Conservation (phyloP, 2,329 filamentous ascomycete genomes). For the Mycogone perniciosa region DNA sequence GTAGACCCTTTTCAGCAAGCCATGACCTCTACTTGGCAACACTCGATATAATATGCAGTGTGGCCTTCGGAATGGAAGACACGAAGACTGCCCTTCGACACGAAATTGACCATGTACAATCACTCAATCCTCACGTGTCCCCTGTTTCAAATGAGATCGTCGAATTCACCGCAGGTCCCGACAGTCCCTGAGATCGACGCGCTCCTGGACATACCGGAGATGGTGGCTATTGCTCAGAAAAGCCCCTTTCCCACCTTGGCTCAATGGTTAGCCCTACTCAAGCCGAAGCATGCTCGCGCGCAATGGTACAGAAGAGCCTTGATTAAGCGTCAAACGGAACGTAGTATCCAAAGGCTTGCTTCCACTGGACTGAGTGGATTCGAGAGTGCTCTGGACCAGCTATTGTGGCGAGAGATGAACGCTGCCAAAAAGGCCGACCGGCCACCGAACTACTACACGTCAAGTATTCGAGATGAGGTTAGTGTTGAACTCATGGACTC, state of each 20-base stretch:
- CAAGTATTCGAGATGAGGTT: constrained; percentile 30
- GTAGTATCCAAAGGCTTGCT: constrained; percentile 16
- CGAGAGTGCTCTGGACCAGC: constrained; percentile 26
- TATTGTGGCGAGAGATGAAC: constrained; percentile 28
- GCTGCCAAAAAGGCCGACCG: constrained; percentile 25
- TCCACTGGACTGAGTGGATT: constrained; percentile 7
- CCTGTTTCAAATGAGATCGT: constrained; percentile 4
- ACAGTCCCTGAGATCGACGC: constrained; percentile 17
- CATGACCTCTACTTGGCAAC: constrained; percentile 27
- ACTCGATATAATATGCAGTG: constrained; percentile 31
- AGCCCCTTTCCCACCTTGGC: constrained; percentile 18
- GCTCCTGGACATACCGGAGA: constrained; percentile 20
- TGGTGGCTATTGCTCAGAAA: constrained; percentile 20
- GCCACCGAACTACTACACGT: constrained; percentile 25
- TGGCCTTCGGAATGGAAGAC: constrained; percentile 26
- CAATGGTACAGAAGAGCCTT: constrained; percentile 20
- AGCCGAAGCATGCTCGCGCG: constrained; percentile 20
- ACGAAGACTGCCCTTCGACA: constrained; percentile 15
- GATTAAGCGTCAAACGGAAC: constrained; percentile 18
- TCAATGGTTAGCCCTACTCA: constrained; percentile 20
- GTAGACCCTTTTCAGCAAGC: constrained; percentile 26
- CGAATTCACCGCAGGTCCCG: constrained; percentile 14
- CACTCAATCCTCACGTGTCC: neutral
- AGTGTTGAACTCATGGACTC: neutral
- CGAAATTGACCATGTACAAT: constrained; percentile 13